phyloP scores from a whole-genome alignment of 345 rosid genomes.

The Eutrema japonicum region DNA sequence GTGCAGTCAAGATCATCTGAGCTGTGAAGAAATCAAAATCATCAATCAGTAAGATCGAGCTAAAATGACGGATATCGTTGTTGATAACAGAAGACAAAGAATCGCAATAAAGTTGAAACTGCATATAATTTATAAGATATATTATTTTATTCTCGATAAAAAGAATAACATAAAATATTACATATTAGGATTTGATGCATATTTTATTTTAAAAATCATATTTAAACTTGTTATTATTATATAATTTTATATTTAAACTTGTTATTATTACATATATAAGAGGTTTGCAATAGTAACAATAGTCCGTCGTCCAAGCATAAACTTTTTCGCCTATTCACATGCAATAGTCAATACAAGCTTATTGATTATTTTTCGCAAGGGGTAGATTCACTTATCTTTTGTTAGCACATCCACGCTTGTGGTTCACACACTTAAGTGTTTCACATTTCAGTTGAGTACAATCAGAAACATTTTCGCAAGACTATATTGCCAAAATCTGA shows the following conservation, averaged over 20 bases:
- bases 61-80: too few relatives aligned
- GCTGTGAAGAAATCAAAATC: too few relatives aligned
- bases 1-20: too few relatives aligned
- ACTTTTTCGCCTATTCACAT: not conserved
- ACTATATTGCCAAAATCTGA: slow-evolving; percentile 11
- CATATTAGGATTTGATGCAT: too few relatives aligned
- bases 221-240: too few relatives aligned
- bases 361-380: not conserved
- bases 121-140: not conserved
- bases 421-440: not conserved
- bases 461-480: not conserved
- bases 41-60: too few relatives aligned
- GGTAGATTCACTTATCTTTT: too few relatives aligned
- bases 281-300: slow-evolving; percentile 1
- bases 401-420: not conserved
- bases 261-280: not conserved
- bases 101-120: too few relatives aligned
- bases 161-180: too few relatives aligned
- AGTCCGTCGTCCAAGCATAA: not conserved
- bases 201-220: not conserved
- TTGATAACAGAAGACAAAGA: too few relatives aligned
- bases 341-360: slow-evolving; percentile 18
- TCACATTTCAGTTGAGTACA: not conserved
- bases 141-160: too few relatives aligned
- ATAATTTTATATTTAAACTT: too few relatives aligned